These are phyloP conservation scores for Arthrobotrys iridis DNA, from an alignment of 2,329 filamentous ascomycete genomes.

Conservation along the genomic window DNA sequence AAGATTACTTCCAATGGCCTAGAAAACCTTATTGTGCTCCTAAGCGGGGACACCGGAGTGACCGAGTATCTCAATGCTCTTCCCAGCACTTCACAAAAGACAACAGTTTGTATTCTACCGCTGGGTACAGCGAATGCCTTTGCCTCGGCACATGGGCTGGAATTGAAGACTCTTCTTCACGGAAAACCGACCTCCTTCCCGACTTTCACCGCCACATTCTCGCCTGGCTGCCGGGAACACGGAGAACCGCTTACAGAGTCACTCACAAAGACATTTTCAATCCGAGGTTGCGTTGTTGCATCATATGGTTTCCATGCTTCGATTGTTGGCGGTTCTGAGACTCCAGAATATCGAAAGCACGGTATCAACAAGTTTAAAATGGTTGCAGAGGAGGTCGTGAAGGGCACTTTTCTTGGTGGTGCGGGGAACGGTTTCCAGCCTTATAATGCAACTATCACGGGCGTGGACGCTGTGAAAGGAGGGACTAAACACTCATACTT, in stretches of 20 bases:
- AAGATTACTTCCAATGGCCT: constrained; percentile 38
- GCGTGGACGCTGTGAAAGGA: constrained; percentile 59
- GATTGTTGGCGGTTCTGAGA: constrained; percentile 90
- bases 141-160: constrained; percentile 69
- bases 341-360: constrained; percentile 78
- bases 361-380: constrained; percentile 84
- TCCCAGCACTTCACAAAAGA: constrained; percentile 24
- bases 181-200: constrained; percentile 69
- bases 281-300: constrained; percentile 82
- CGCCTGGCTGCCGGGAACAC: constrained; percentile 63
- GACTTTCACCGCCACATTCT: constrained; percentile 71
- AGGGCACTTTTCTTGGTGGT: constrained; percentile 47
- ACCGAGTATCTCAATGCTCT: constrained; percentile 46
- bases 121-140: constrained; percentile 75
- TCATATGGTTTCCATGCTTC: constrained; percentile 93
- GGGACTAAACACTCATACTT: constrained; percentile 75
- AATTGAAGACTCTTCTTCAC: constrained; percentile 65
- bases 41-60: constrained; percentile 48
- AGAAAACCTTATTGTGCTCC: constrained; percentile 45
- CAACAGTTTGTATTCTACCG: constrained; percentile 67
- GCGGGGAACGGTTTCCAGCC: constrained; percentile 66
- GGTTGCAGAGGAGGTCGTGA: constrained; percentile 73
- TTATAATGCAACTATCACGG: constrained; percentile 68
- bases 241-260: constrained; percentile 59
- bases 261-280: constrained; percentile 60